Conservation (phyloP, 345 rosid genomes). For the Acer negundo region DNA sequence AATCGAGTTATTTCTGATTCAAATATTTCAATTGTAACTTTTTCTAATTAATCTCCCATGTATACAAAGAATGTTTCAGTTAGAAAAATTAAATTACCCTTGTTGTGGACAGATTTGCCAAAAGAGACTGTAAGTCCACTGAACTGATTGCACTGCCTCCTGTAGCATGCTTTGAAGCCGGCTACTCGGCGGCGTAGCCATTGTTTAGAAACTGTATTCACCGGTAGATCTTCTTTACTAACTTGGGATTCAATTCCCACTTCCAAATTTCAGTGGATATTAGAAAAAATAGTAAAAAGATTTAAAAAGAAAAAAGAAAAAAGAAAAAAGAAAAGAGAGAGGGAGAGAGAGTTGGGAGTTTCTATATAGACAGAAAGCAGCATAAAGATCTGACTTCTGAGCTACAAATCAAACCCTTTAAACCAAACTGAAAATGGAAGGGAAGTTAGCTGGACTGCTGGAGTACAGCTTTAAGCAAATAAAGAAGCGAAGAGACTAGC, state of each 20-base stretch:
- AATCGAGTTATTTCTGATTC: neutral
- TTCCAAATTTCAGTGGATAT: constrained; percentile 11
- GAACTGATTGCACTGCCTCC: constrained; percentile 85
- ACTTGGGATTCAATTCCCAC: neutral
- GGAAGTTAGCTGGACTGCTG: constrained; percentile 19
- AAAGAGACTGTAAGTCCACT: constrained; percentile 92
- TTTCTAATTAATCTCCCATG: neutral
- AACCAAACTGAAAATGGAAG: constrained; percentile 5
- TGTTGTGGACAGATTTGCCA: constrained; percentile 96
- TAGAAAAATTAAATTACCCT: constrained; percentile 48
- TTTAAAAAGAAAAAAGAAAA: neutral
- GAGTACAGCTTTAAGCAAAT: constrained; percentile 5
- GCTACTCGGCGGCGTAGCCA: constrained; percentile 56
- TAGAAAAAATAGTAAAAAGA: neutral
- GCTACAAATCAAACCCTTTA: constrained; percentile 31
- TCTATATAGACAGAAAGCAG: constrained; percentile 12
- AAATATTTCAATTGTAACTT: neutral
- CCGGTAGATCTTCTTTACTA: constrained; percentile 1
- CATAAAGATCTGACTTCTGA: constrained; percentile 13
- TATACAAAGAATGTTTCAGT: neutral
- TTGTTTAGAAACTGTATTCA: constrained; percentile 12
- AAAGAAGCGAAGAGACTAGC: constrained; percentile 26
- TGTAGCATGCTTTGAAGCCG: constrained; percentile 73
- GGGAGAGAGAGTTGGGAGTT: neutral
- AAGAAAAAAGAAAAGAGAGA: neutral